Conservation (phyloP, 2,329 filamentous ascomycete genomes). For the Chrysoporthe deuterocubensis region DNA sequence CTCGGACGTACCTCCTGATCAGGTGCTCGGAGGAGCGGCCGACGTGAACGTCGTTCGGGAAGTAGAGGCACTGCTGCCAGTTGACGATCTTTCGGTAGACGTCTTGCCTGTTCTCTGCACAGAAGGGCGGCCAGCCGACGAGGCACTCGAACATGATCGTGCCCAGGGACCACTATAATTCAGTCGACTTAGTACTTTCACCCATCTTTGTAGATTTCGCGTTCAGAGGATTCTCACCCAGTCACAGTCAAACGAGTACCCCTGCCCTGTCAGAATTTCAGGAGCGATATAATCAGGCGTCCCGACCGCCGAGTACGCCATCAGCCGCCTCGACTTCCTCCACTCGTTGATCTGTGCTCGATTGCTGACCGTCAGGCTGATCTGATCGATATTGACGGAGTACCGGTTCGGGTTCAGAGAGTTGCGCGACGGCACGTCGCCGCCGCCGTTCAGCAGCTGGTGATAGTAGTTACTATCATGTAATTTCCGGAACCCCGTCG, state of each 20-base stretch:
- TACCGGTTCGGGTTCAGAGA: slow-evolving; percentile 64
- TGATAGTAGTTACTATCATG: slow-evolving; percentile 81
- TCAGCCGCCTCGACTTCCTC: slow-evolving; percentile 76
- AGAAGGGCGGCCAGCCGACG: slow-evolving; percentile 83
- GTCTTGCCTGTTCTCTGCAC: slow-evolving; percentile 75
- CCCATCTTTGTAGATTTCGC: background rate
- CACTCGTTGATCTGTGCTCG: slow-evolving; percentile 80
- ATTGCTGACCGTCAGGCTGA: slow-evolving; percentile 79
- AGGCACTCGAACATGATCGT: slow-evolving; percentile 87
- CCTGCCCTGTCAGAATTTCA: slow-evolving; percentile 77
- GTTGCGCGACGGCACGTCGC: slow-evolving; percentile 19
- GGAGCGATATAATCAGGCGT: slow-evolving; percentile 82
- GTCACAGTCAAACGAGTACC: slow-evolving; percentile 78
- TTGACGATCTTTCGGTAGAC: slow-evolving; percentile 83
- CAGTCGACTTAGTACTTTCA: background rate
- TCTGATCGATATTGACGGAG: slow-evolving; percentile 77
- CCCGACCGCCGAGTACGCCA: slow-evolving; percentile 81
- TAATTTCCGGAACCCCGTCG: slow-evolving; percentile 78
- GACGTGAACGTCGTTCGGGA: slow-evolving; percentile 74
- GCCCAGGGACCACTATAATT: slow-evolving; percentile 69
- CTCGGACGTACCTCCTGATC: slow-evolving; percentile 63
- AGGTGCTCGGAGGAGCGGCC: slow-evolving; percentile 72
- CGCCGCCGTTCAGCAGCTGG: slow-evolving; percentile 62
- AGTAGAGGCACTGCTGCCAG: slow-evolving; percentile 75
- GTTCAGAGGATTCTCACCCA: slow-evolving; percentile 46